Evolutionary conservation across 768 basidiomycete genomes (phyloP), one percentile per base, ranked within the genome.

Genomic region (Epithele typhae): DNA sequence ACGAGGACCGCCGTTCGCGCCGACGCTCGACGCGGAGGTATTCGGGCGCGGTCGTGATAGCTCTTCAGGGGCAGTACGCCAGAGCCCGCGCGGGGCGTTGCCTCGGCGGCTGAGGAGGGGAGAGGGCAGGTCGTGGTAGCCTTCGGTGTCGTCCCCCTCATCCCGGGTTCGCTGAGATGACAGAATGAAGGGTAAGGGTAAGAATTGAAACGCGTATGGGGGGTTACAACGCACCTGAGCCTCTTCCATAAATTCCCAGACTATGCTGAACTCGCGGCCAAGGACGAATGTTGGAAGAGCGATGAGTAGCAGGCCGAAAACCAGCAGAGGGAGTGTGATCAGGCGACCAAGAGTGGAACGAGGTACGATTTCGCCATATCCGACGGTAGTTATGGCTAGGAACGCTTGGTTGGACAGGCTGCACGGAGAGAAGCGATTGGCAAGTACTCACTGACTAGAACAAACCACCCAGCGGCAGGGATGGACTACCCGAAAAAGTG

Each of bases 231-330:
- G n/a, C 35, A 74, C 77, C 37, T 72, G 67, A 40, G 73, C 64
- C 17, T 61, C 66, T 0, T 73, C 74, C 88, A 93, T 91, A 24
- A 74, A 75, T 47, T 93, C 90, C 87, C 92, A 96, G 1, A 93
- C 88, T 11, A 84, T 69, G 49, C 89, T 90, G 62, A 96, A 96
- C 61, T 96, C 92, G 30, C 92, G 70, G 0, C 92, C 92, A 12
- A 96, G 79, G 1, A 96, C 92, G 59, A 96, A 95, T 58, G 82
- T 87, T 6, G 92, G 92, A 4, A 95, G 74, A 0, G 92, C 93
- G 59, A 96, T 92, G 34, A 94, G 74, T 0, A 96, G 74, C 9
- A 95, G 73, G 3, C 92, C 92, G 55, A 90, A 94, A 11, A 90
- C 76, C 39, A 96, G 80, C 17, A 96, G 76, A 0, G 92, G 92